Evolutionary conservation across 2,329 filamentous ascomycete species (phyloP), one percentile per base, ranked within the genome.

Genomic region (Chaetomium strumarium): DNA sequence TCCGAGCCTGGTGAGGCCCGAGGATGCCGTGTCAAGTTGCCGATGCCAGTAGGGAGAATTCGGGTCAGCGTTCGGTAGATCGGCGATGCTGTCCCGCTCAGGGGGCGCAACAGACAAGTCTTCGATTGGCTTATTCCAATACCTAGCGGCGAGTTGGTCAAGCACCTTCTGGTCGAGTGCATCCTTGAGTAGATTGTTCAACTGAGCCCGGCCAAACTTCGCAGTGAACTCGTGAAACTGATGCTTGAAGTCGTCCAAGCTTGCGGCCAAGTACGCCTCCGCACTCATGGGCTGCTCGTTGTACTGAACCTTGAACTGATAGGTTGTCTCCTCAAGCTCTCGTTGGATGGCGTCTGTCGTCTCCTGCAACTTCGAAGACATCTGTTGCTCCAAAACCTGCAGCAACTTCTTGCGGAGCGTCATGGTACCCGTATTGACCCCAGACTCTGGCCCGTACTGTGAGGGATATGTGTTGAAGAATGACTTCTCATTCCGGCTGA

Each of bases 221-320:
- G 95, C 90, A 0, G 90, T 85, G 65, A 97, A 96, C 60, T 88
- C 86, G 67, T 96, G 96, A 73, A 99, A 99, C 0, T 90, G 89
- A 69, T 97, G 95, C 71, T 99, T 99, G 78, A 99, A 97, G 17
- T 86, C 85, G 68, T 99, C 93, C 3, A 99, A 75, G 60, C 88
- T 95, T 68, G 97, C 93, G 2, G 93, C 93, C 37, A 99, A 80
- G 66, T 99, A 99, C 4, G 92, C 96, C 67, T 99, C 93, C 2
- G 93, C 93, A 46, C 90, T 96, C 34, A 99, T 75, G 1, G 92
- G 90, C 7, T 93, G 84, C 67, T 99, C 93, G 64, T 99, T 99
- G 72, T 99, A 99, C 68, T 99, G 95, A 5, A 99, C 93, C 68
- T 99, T 99, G 77, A 96, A 99, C 70, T 99, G 92, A 66, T 99